These are phyloP conservation scores for Linum usitatissimum DNA, from an alignment of 345 rosid genomes.

Conservation along the genomic window DNA sequence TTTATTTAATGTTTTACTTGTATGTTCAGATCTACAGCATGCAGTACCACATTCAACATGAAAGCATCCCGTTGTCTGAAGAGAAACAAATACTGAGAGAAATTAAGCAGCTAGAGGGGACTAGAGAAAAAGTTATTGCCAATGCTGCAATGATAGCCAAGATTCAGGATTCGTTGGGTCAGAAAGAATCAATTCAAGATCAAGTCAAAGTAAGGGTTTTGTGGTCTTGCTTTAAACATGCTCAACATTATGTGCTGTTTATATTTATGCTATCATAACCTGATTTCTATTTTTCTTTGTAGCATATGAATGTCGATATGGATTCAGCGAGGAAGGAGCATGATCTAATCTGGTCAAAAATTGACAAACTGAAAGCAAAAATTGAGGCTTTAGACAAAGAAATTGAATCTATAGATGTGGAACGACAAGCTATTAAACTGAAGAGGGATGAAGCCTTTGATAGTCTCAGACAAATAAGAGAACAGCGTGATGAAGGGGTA, in stretches of 20 bases:
- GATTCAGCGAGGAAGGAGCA: constrained; percentile 84
- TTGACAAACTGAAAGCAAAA: constrained; percentile 40
- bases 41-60: constrained; percentile 81
- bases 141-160: constrained; percentile 70
- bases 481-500: constrained; percentile 66
- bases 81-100: constrained; percentile 90
- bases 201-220: constrained; percentile 76
- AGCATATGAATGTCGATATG: constrained; percentile 84
- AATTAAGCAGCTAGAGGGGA: constrained; percentile 82
- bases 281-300: constrained; percentile 14
- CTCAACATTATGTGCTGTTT: background rate
- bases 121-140: constrained; percentile 83
- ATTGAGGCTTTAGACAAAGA: constrained; percentile 46
- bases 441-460: constrained; percentile 56
- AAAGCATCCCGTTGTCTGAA: constrained; percentile 77
- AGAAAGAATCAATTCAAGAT: constrained; percentile 70
- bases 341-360: constrained; percentile 53
- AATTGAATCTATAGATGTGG: constrained; percentile 42
- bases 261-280: background rate
- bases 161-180: constrained; percentile 83
- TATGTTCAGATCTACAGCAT: constrained; percentile 58
- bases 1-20: background rate
- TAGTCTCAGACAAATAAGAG: constrained; percentile 47
- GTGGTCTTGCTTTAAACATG: background rate
- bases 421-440: constrained; percentile 34